Evolutionary conservation across 768 basidiomycete genomes (phyloP).

Genomic region (Trametopsis cervina): DNA sequence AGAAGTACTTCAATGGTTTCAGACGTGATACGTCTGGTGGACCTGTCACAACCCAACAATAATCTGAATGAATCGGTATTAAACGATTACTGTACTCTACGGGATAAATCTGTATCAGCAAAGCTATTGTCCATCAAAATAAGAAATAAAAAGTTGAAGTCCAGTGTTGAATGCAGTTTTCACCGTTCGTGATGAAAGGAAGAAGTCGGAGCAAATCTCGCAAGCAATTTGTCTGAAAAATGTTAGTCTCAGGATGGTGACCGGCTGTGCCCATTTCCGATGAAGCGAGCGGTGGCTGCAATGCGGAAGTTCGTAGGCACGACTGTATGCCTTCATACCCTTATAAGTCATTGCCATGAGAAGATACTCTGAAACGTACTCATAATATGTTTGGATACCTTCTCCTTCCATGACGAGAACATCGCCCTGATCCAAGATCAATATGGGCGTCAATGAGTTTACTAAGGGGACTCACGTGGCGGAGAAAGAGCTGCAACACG

Average conservation of each 20-base stretch:
- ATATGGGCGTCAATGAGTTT: slow-evolving; percentile 3
- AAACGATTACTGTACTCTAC: neutral
- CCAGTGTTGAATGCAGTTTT: too few species aligned
- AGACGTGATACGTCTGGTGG: slow-evolving; percentile 21
- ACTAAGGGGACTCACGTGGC: slow-evolving; percentile 46
- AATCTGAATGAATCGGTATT: neutral
- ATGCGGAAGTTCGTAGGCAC: slow-evolving; percentile 70
- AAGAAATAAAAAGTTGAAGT: too few species aligned
- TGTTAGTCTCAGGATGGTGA: too few species aligned
- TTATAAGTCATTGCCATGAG: neutral
- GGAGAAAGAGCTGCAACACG: slow-evolving; percentile 50
- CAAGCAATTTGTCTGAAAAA: too few species aligned
- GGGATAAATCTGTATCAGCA: neutral
- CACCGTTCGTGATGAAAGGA: too few species aligned
- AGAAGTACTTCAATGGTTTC: slow-evolving; percentile 85
- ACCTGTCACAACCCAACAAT: too few species aligned
- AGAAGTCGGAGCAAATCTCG: too few species aligned
- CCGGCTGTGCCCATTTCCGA: slow-evolving; percentile 38
- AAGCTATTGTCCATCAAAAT: neutral
- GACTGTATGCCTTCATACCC: slow-evolving; percentile 55
- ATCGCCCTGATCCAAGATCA: slow-evolving; percentile 49
- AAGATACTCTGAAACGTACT: slow-evolving; percentile 36
- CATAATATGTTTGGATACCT: slow-evolving; percentile 60
- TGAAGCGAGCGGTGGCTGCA: slow-evolving; percentile 71
- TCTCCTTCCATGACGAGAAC: slow-evolving; percentile 73